Conservation (phyloP, 139 green algal genomes). For the Nannochloris sp. region DNA sequence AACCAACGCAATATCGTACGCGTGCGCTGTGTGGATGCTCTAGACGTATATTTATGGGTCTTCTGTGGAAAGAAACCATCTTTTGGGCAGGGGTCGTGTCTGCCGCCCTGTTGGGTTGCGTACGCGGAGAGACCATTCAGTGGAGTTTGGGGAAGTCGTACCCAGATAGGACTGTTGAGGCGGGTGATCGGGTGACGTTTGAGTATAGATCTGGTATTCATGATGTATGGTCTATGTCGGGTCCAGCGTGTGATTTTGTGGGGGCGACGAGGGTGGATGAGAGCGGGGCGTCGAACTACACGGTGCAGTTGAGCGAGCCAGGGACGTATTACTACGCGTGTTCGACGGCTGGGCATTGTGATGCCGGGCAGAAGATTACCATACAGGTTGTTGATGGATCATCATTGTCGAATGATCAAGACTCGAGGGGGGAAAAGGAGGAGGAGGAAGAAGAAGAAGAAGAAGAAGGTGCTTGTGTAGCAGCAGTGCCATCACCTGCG, state of each 20-base stretch:
- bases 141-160: too few species aligned
- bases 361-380: background rate
- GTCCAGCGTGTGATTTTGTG: background rate
- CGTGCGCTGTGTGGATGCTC: too few species aligned
- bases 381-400: background rate
- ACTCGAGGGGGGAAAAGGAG: background rate
- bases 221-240: constrained; percentile 2
- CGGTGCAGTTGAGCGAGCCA: background rate
- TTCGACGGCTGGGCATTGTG: background rate
- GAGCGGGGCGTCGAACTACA: background rate
- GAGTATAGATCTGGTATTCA: constrained; percentile 9
- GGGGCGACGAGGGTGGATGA: background rate
- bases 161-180: too few species aligned
- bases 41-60: too few species aligned
- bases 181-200: background rate
- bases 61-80: too few species aligned
- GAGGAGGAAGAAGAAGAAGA: background rate
- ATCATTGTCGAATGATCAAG: too few species aligned
- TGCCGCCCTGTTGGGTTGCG: too few species aligned
- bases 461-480: background rate
- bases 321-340: constrained; percentile 4
- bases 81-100: too few species aligned
- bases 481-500: background rate
- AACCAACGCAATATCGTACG: too few species aligned
- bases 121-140: too few species aligned